phyloP scores from a whole-genome alignment of 345 rosid species.

The Salix koriyanagi region DNA sequence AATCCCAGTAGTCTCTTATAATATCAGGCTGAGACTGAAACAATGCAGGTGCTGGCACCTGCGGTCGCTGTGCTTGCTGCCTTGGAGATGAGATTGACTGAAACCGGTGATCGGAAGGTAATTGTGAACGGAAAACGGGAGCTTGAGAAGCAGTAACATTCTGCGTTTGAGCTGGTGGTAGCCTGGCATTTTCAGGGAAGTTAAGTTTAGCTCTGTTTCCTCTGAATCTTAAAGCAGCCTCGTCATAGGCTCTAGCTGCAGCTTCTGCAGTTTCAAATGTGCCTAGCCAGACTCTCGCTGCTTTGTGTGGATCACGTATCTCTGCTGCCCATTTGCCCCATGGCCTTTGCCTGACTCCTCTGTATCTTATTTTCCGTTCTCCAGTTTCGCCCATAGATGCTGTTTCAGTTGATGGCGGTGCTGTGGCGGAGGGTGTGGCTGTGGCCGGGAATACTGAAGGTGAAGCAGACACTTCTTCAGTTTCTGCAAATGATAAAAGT shows the following conservation, averaged over 20 bases:
- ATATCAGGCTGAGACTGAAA: constrained; percentile 25
- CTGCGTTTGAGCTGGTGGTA: constrained; percentile 6
- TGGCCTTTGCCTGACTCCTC: constrained; percentile 87
- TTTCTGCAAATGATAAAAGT: constrained; percentile 7
- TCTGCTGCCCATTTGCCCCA: constrained; percentile 97
- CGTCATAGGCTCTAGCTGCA: constrained; percentile 87
- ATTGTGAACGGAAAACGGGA: constrained; percentile 11
- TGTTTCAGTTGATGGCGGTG: constrained; percentile 11
- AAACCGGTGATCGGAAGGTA: constrained; percentile 1
- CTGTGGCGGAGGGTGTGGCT: constrained; percentile 1
- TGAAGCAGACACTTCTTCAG: constrained; percentile 28
- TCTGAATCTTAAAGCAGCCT: constrained; percentile 78
- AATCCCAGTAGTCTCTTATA: constrained; percentile 41
- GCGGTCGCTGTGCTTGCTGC: constrained; percentile 6
- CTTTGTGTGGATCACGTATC: constrained; percentile 81
- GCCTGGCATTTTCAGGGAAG: constrained; percentile 64
- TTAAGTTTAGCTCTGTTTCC: constrained; percentile 80
- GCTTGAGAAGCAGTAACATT: constrained; percentile 25
- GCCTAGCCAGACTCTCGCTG: constrained; percentile 83
- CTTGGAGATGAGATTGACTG: constrained; percentile 4
- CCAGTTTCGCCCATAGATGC: constrained; percentile 31
- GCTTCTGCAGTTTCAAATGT: constrained; percentile 83
- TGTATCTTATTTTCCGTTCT: constrained; percentile 56
- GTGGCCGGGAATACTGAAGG: constrained; percentile 2
- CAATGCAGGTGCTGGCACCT: constrained; percentile 7